These are phyloP conservation scores for Tetraselmis striata DNA, from an alignment of 139 green algal genomes.

Conservation along the genomic window DNA sequence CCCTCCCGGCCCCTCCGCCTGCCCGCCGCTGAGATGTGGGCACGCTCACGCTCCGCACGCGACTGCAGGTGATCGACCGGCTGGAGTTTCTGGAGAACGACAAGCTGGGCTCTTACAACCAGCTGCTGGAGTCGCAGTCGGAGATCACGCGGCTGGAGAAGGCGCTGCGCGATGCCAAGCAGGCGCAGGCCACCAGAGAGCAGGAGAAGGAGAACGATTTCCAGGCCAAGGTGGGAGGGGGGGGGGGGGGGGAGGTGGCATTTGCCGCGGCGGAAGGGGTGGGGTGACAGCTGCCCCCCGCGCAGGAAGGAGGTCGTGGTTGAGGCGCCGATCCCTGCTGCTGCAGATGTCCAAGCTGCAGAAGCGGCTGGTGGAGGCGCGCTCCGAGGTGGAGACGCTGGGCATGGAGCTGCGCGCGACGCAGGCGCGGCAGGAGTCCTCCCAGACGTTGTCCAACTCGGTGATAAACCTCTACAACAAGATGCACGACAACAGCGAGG, in stretches of 20 bases:
- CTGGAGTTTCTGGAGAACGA: slow-evolving; percentile 47
- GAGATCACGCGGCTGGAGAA: slow-evolving; percentile 16
- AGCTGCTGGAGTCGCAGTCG: slow-evolving; percentile 26
- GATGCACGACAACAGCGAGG: background rate
- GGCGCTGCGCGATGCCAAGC: background rate
- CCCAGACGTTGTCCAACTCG: background rate
- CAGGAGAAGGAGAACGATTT: slow-evolving; percentile 1
- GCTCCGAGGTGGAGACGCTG: background rate
- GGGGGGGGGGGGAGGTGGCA: too few species aligned
- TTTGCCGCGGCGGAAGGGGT: too few species aligned
- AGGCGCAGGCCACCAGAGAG: background rate
- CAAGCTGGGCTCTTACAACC: slow-evolving; percentile 39
- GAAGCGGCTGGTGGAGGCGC: slow-evolving; percentile 20
- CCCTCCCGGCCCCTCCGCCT: too few species aligned
- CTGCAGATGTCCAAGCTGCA: slow-evolving; percentile 8
- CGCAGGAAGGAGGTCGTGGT: too few species aligned
- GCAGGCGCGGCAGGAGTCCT: background rate
- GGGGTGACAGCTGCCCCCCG: too few species aligned
- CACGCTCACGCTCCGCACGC: too few species aligned
- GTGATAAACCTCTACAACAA: background rate
- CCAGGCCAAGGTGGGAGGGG: background rate
- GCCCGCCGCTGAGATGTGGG: too few species aligned
- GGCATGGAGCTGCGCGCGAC: background rate
- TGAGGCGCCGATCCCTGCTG: background rate
- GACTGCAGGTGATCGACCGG: slow-evolving; percentile 20